Percentiles rank a stretch among this genome's conserved stretches.
These are phyloP conservation scores for Codiaeum variegatum DNA, from an alignment of 441 rosid species.

Conservation along the genomic window DNA sequence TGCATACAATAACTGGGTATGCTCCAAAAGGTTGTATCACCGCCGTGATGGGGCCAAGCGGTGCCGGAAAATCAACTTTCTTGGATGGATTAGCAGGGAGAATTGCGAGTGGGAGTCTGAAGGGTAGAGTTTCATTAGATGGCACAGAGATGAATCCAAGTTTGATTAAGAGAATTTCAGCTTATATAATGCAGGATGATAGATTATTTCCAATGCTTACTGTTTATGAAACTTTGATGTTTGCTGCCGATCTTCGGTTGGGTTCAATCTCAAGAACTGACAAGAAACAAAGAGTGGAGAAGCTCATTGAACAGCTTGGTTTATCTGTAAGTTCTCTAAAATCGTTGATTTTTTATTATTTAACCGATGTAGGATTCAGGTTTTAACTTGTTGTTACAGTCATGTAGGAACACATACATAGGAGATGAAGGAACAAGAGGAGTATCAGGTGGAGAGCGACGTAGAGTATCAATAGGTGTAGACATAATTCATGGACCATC, in stretches of 20 bases:
- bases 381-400: too few relatives aligned
- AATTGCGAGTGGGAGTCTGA: slow-evolving; percentile 56
- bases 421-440: slow-evolving; percentile 68
- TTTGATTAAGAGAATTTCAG: slow-evolving; percentile 56
- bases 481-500: slow-evolving; percentile 69
- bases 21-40: slow-evolving; percentile 65
- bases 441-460: slow-evolving; percentile 65
- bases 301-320: slow-evolving; percentile 58
- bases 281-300: slow-evolving; percentile 53
- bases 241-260: slow-evolving; percentile 62
- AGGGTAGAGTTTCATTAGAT: slow-evolving; percentile 49
- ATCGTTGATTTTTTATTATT: too few relatives aligned
- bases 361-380: too few relatives aligned
- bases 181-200: slow-evolving; percentile 68
- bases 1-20: slow-evolving; percentile 55
- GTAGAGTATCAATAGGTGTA: slow-evolving; percentile 61
- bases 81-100: slow-evolving; percentile 56
- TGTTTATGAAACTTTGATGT: slow-evolving; percentile 58
- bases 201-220: slow-evolving; percentile 64
- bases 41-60: slow-evolving; percentile 73
- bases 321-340: slow-evolving; percentile 36
- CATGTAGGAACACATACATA: slow-evolving; percentile 48
- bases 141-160: slow-evolving; percentile 46
- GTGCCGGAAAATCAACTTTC: slow-evolving; percentile 65
- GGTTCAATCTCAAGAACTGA: slow-evolving; percentile 36